Evolutionary conservation across 2,329 filamentous ascomycete genomes (phyloP), one percentile per base, ranked within the genome.

Genomic region (Fusarium haematococcum): DNA sequence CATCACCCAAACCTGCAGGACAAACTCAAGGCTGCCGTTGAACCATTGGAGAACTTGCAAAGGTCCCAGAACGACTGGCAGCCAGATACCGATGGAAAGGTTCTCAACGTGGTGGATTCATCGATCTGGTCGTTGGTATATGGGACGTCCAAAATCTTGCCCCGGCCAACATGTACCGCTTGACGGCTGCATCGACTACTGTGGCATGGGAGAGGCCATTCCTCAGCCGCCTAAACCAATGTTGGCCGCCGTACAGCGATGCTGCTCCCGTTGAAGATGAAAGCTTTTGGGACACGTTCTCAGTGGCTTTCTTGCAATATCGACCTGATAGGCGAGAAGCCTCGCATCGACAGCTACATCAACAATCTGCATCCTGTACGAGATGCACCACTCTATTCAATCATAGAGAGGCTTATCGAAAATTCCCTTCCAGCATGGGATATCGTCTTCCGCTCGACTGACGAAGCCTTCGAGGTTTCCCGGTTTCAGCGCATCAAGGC

Each of bases 1-100:
- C 30, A 11, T 69, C 2, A 69, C 60, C 1, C 5, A 52, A 3
- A 30, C 54, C 25, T 60, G 1, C 25, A 25, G 1, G n/a, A 43
- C 6, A 18, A 35, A 16, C 68, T 70, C 1, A 37, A 45, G 3
- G 50, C 23, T 32, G 43, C 45, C 0, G 35, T 68, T 2, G 6
- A 33, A 10, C 5, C 25, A 1, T 23, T 69, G 2, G 59, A 65
- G 6, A 3, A 69, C 0, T 35, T 65, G 0, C n/a, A 37, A 0
- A 2, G n/a, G 10, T 3, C 23, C 1, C 13, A 9, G 6, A 50
- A 52, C 3, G 68, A 71, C 3, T 71, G 68, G 68, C 63, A 71
- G 27, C 68, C 52, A n/a, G 11, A 25, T 3, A 68, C 50, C 0
- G 14, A 43, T 1, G 25, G 48, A 14, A 35, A 71, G 16, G 43